Conservation (phyloP, 192 early-diverging fungal genomes). For the Backusella mclennaniae region DNA sequence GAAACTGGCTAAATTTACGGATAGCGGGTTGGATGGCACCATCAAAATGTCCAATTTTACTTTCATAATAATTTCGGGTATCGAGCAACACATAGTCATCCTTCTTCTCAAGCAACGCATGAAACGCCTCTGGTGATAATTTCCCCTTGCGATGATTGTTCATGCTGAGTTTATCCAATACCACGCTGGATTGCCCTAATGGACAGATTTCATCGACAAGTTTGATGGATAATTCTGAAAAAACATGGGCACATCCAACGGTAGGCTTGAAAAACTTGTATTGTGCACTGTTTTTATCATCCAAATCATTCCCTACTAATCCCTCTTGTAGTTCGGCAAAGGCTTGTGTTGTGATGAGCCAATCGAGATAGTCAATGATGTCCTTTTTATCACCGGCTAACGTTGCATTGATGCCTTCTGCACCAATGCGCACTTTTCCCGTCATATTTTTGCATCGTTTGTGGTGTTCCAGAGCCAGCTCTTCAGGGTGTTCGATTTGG, state of each 20-base stretch:
- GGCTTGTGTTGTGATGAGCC: constrained; percentile 21
- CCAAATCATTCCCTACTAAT: not conserved
- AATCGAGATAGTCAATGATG: constrained; percentile 47
- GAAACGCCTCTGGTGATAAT: constrained; percentile 51
- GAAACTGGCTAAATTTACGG: constrained; percentile 62
- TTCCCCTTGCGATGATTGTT: constrained; percentile 36
- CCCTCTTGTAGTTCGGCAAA: constrained; percentile 9
- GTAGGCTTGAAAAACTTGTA: constrained; percentile 65
- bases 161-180: constrained; percentile 16
- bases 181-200: constrained; percentile 44
- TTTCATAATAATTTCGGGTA: constrained; percentile 70
- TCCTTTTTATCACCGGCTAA: constrained; percentile 47
- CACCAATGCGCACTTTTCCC: constrained; percentile 53
- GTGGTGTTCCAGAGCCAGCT: constrained; percentile 38
- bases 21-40: constrained; percentile 59
- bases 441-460: constrained; percentile 34
- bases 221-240: constrained; percentile 57
- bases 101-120: constrained; percentile 37
- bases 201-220: constrained; percentile 67
- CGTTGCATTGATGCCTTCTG: constrained; percentile 68
- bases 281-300: not conserved
- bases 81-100: constrained; percentile 46
- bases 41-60: constrained; percentile 58
- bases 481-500: constrained; percentile 31
- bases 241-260: constrained; percentile 60